Base-by-base conservation (phyloP, 768 basidiomycete genomes). In the Collybiopsis luxurians region DNA sequence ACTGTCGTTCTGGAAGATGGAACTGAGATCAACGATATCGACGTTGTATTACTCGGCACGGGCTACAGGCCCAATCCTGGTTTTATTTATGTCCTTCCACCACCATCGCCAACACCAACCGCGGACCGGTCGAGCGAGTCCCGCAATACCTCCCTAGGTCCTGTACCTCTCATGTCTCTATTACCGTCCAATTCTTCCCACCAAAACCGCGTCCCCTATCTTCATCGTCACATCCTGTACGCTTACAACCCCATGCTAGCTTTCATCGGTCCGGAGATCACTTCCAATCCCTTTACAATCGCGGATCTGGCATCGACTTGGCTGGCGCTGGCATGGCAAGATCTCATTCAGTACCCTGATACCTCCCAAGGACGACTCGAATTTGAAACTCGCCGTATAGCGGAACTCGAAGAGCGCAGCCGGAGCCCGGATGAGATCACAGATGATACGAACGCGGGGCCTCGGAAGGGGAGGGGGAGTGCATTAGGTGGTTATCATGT, bases 291-390 rank as follows among this genome's bases (percentile, higher is more conserved):
- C 1, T 82, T 82, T 61, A 69, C 69, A 3, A 67, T 81, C 59
- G 74, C 76, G 0, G 80, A 82, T 55, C 65, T 82, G 43, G 69
- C 68, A 19, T 78, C 76, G 63, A 78, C 77, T 3, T 81, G 76
- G 76, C 71, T 82, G 38, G 63, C 78, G 2, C 66, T 78, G 21
- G 71, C 73, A 2, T 81, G 78, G 77, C 56, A 59, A 3, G 60
- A 66, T 2, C 55, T 62, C 23, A 62, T 73, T 11, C 15, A 59
- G 1, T 71, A 77, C 54, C 77, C 79, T 0, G 50, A 62, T 19
- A 73, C 75, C 1, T 10, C 61, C 1, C 67, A 68, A 30, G 70
- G 57, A 0, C 66, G 75, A 3, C 68, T 79, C 10, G 64, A 17
- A 4, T 78, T 72, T 36, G 79, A 81, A 60, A 61, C 42, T 1